Percentiles rank a stretch among this genome's conserved stretches.
Conservation (phyloP, 2,329 filamentous ascomycete genomes). For the Pseudogymnoascus sp. region DNA sequence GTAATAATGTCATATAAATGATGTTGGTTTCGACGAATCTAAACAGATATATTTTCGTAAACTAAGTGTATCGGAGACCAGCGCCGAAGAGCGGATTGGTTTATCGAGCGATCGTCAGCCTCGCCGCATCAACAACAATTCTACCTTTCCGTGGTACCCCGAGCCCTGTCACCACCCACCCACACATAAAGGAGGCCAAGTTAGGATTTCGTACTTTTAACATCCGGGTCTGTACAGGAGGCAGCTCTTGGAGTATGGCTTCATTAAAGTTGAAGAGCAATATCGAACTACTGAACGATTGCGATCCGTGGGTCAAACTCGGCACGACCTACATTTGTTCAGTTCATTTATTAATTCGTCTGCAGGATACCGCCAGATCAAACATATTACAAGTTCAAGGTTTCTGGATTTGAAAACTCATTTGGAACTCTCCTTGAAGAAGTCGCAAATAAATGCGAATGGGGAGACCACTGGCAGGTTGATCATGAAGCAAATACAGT, state of each 20-base stretch:
- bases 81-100: too few species aligned
- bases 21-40: too few species aligned
- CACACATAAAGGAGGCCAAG: background rate
- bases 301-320: background rate
- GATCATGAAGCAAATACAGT: slow-evolving; percentile 13
- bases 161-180: too few species aligned
- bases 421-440: slow-evolving; percentile 17
- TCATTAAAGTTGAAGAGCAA: background rate
- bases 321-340: background rate
- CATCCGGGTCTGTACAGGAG: background rate
- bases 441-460: slow-evolving; percentile 11
- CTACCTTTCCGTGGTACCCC: too few species aligned
- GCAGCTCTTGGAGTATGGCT: background rate
- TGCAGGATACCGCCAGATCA: background rate
- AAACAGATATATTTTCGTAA: too few species aligned
- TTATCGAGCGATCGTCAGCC: too few species aligned
- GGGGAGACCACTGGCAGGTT: slow-evolving; percentile 12
- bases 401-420: slow-evolving; percentile 15
- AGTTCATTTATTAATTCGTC: background rate
- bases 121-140: too few species aligned
- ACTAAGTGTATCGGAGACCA: too few species aligned
- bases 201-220: background rate
- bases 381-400: slow-evolving; percentile 20
- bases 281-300: background rate
- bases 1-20: too few species aligned